phyloP scores from a whole-genome alignment of 768 basidiomycete genomes.

The Lentinula detonsa region DNA sequence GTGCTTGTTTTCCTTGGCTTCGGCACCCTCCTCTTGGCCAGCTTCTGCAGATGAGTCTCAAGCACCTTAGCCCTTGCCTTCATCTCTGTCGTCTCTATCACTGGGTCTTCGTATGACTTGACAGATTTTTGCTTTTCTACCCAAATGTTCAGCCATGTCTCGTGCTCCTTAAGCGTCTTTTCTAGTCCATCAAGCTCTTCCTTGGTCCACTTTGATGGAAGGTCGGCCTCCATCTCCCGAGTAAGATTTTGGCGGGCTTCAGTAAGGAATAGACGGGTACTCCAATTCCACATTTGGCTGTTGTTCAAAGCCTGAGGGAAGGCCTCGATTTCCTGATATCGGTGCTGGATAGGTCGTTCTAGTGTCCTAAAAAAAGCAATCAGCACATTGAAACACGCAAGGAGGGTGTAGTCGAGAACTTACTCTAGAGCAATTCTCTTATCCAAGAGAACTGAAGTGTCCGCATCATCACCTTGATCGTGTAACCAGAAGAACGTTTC shows the following conservation, averaged over 20 bases:
- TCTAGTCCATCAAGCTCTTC: constrained; percentile 84
- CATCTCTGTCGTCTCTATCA: constrained; percentile 83
- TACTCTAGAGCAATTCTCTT: constrained; percentile 83
- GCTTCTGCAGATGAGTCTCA: constrained; percentile 65
- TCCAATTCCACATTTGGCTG: constrained; percentile 87
- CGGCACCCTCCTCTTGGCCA: constrained; percentile 64
- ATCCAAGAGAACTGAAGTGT: constrained; percentile 65
- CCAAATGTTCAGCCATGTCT: constrained; percentile 75
- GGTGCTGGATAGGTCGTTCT: constrained; percentile 78
- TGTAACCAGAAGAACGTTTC: constrained; percentile 79
- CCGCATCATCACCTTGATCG: constrained; percentile 78
- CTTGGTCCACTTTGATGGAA: constrained; percentile 75
- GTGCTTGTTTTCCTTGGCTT: constrained; percentile 52
- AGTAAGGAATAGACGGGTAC: constrained; percentile 75
- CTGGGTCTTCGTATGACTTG: constrained; percentile 74
- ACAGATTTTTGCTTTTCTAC: constrained; percentile 79
- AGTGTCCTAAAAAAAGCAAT: constrained; percentile 42
- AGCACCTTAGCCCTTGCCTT: constrained; percentile 74
- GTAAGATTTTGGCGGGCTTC: constrained; percentile 77
- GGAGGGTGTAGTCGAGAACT: constrained; percentile 23
- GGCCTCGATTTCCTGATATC: constrained; percentile 84
- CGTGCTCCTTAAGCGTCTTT: constrained; percentile 70
- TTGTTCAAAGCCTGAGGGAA: constrained; percentile 81
- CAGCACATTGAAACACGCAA: not conserved
- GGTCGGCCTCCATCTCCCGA: constrained; percentile 47